These are phyloP conservation scores for Achaetomiella virescens DNA, from an alignment of 495 filamentous ascomycete species.

Conservation along the genomic window DNA sequence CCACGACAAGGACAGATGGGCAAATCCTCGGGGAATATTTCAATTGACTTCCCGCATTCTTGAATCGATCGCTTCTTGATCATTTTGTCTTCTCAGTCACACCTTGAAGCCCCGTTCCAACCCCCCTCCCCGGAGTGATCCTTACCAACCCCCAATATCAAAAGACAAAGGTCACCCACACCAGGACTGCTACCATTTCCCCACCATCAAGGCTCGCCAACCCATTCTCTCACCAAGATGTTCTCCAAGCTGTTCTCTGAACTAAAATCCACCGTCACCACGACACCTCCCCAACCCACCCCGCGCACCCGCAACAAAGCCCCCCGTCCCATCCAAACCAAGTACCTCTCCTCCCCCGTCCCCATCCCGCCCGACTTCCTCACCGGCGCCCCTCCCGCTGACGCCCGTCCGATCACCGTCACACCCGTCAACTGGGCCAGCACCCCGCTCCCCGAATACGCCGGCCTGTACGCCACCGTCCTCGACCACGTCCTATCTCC, in stretches of 20 bases:
- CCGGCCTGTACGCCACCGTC: slow-evolving; percentile 51
- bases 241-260: slow-evolving; percentile 1
- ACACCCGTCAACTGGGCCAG: slow-evolving; percentile 47
- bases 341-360: slow-evolving; percentile 31
- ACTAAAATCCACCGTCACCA: not conserved
- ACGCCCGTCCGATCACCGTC: slow-evolving; percentile 23
- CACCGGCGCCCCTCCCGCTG: slow-evolving; percentile 9
- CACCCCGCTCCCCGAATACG: slow-evolving; percentile 49
- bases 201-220: not conserved
- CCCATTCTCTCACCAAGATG: not conserved
- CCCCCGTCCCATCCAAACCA: slow-evolving; percentile 17
- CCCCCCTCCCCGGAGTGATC: no score
- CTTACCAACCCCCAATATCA: not conserved
- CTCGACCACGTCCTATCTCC: slow-evolving; percentile 59
- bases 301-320: not conserved
- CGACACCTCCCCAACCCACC: not conserved
- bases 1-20: not conserved
- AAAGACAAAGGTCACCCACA: not conserved
- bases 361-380: slow-evolving; percentile 31
- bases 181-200: not conserved
- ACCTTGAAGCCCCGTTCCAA: no score
- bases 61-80: no score
- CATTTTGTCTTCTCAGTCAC: no score
- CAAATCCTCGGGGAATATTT: not conserved
- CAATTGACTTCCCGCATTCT: not conserved